These are phyloP conservation scores for Fonsecaea monophora DNA, from an alignment of 2,329 filamentous ascomycete genomes.

Conservation along the genomic window DNA sequence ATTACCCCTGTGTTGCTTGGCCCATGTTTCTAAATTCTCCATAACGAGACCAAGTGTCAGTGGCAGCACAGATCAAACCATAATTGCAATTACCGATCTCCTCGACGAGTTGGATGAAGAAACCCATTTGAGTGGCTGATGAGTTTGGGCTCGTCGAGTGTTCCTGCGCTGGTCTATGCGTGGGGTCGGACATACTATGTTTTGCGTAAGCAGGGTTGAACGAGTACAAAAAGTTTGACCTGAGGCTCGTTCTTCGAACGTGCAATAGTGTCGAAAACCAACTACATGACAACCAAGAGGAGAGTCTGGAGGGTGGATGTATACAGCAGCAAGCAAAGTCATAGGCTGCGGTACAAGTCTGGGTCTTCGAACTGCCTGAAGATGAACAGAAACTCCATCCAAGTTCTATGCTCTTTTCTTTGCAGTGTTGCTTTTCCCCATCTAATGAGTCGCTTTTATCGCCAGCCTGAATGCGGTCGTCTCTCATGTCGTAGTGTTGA, in stretches of 20 bases:
- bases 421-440: slow-evolving; percentile 2
- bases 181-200: slow-evolving; percentile 62
- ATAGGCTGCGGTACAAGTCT: background rate
- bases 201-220: slow-evolving; percentile 3
- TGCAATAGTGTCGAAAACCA: background rate
- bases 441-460: slow-evolving; percentile 11
- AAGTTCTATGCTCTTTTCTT: slow-evolving; percentile 2
- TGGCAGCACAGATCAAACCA: slow-evolving; percentile 75
- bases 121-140: slow-evolving; percentile 22
- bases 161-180: slow-evolving; percentile 43
- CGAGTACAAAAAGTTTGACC: background rate
- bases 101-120: slow-evolving; percentile 40
- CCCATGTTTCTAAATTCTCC: slow-evolving; percentile 55
- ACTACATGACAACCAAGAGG: background rate
- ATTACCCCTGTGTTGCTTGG: slow-evolving; percentile 82
- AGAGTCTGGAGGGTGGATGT: background rate
- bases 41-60: slow-evolving; percentile 73
- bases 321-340: background rate
- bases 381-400: background rate
- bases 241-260: background rate
- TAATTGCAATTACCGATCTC: slow-evolving; percentile 71
- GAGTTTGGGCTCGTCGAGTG: slow-evolving; percentile 44
- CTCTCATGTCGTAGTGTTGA: slow-evolving; percentile 24
- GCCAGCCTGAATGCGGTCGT: slow-evolving; percentile 26
- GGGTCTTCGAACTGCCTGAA: background rate